These are phyloP conservation scores for Vicia faba DNA, from an alignment of 306 rosid species.

Conservation along the genomic window DNA sequence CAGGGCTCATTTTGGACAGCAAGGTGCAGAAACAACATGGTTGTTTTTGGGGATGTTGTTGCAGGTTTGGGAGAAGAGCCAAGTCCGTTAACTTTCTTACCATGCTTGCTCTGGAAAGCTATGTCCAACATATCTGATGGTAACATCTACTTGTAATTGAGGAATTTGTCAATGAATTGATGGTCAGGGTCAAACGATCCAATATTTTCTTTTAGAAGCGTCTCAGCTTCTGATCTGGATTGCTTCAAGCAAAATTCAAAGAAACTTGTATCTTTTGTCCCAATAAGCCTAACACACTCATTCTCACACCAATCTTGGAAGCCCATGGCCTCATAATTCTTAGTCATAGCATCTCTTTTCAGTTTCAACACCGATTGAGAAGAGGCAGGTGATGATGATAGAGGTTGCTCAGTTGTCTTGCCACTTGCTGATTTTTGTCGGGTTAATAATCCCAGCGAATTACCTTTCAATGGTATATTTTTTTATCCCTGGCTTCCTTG, in stretches of 20 bases:
- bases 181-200: too few relatives aligned
- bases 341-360: slow-evolving; percentile 74
- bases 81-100: slow-evolving; percentile 48
- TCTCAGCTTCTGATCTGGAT: too few relatives aligned
- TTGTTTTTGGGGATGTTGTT: too few relatives aligned
- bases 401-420: slow-evolving; percentile 56
- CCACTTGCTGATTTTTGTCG: slow-evolving; percentile 69
- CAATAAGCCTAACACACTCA: slow-evolving; percentile 79
- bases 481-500: slow-evolving; percentile 65
- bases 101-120: slow-evolving; percentile 64
- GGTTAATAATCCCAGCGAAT: slow-evolving; percentile 52
- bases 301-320: slow-evolving; percentile 91
- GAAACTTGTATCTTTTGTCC: slow-evolving; percentile 83
- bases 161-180: too few relatives aligned
- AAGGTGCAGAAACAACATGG: too few relatives aligned
- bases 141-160: slow-evolving; percentile 83
- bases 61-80: slow-evolving; percentile 46
- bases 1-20: too few relatives aligned
- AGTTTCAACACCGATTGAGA: slow-evolving; percentile 57
- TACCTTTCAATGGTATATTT: slow-evolving; percentile 55
- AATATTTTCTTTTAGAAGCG: too few relatives aligned
- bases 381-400: slow-evolving; percentile 68
- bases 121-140: slow-evolving; percentile 83
- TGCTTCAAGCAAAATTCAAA: too few relatives aligned
- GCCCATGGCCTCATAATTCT: slow-evolving; percentile 79